Evolutionary conservation across 1,139 yeast species (phyloP), one percentile per base, ranked within the genome.

Genomic region (Scheffersomyces stambukii): DNA sequence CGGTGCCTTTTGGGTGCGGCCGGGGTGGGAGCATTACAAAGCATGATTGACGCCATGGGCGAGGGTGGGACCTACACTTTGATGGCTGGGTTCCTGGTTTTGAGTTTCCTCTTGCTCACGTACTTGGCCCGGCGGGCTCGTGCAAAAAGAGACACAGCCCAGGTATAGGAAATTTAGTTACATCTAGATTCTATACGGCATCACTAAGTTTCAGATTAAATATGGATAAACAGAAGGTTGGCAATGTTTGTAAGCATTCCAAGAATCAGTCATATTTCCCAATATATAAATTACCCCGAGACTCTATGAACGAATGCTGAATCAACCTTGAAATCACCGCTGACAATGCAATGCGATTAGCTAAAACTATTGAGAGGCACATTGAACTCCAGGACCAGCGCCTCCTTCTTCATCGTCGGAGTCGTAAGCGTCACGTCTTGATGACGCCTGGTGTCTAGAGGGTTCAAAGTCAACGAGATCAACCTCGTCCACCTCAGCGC

Each of bases 401-500:
- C 74, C 80, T 36, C 57, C 63, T 36, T 76, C 86, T 42, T 79
- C 86, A 21, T 76, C 83, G 29, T 76, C 82, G 8, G 76, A 74
- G 37, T 77, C 83, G 37, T 79, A 76, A 38, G 77, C 77, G 48
- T 67, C 70, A 40, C 72, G 69, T 48, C 70, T 66, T 47, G 65
- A 60, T 29, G 61, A 50, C 33, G 65, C 49, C 43, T 71, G 70
- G 50, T 81, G 83, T 60, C 70, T 77, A 48, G 62, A 45, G 33
- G 81, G 77, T 50, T 78, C 83, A 39, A 70, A 74, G 19, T 77
- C 83, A 28, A 68, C 67, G 49, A 82, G 60, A 22, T 80, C 81
- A 51, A 91, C 91, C 45, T 91, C 97, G 47, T 93, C 98, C 40
- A 83, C 76, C 37, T 74, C 75, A 26, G 75, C 80, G 43, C 65